Evolutionary conservation across 2,329 filamentous ascomycete species (phyloP), one percentile per base, ranked within the genome.

Genomic region (Botrytis cinerea): DNA sequence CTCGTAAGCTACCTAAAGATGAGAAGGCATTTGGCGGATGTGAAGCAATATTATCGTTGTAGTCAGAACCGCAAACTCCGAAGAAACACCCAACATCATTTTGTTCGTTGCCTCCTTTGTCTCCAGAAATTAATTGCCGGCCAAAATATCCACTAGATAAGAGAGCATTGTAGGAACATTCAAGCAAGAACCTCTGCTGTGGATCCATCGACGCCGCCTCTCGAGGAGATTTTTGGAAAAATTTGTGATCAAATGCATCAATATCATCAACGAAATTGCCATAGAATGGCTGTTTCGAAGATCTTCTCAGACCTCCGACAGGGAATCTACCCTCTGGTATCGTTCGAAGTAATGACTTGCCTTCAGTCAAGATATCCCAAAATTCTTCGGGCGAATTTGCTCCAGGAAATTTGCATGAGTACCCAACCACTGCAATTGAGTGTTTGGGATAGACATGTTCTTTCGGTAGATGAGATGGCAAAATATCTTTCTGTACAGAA

Each of bases 341-440:
- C 43, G 62, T 62, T 66, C 72, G 59, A 40, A 70, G 62, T 51
- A 73, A 70, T 6, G 75, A 75, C 14, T 48, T 45, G 4, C 75
- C 74, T 35, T 74, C 71, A 35, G 40, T 28, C 4, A 88, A 76
- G 75, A 87, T 84, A 32, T 84, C 79, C 86, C 86, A 88, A 0
- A 88, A 82, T n/a, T 81, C 78, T 61, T 84, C 82, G 0, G 85
- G 82, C 3, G 82, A 82, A 4, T 80, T 82, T 8, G 85, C 76
- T 46, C 78, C 81, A 1, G 83, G 83, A 1, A 84, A 78, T 74
- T 81, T 83, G 62, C 82, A 81, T 9, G 83, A 81, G 67, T 82
- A 80, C 4, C 83, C 83, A 12, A 84, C 74, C 8, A 85, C 70
- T 7, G 82, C 82, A 32, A 81, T 77, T 8, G 74, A 72, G 45